These are phyloP conservation scores for Spathaspora arborariae DNA, from an alignment of 805 yeast genomes.

Conservation along the genomic window DNA sequence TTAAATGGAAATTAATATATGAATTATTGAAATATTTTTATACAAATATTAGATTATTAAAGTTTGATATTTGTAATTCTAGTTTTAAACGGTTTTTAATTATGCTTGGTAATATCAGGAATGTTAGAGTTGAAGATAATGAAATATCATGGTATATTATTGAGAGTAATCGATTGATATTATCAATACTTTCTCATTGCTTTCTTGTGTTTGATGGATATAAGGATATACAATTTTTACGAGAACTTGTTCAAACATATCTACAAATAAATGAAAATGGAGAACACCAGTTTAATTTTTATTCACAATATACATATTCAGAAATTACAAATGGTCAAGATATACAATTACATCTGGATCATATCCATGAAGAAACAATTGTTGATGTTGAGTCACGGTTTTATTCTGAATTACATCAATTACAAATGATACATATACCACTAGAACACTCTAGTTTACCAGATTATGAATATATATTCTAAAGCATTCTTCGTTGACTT, in stretches of 20 bases:
- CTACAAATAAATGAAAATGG: neutral
- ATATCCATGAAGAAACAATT: neutral
- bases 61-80: constrained; percentile 14
- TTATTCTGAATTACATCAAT: neutral
- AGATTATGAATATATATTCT: constrained; percentile 6
- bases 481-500: constrained; percentile 30
- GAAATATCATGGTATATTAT: neutral
- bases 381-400: neutral
- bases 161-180: constrained; percentile 1
- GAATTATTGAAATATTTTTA: constrained; percentile 18
- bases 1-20: constrained; percentile 29
- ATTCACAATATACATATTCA: neutral
- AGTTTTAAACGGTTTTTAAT: constrained; percentile 1
- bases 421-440: neutral
- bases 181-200: constrained; percentile 20
- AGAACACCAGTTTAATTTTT: neutral
- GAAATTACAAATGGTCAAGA: neutral
- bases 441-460: neutral
- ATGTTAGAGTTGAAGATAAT: neutral
- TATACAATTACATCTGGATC: neutral
- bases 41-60: constrained; percentile 13
- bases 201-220: constrained; percentile 30
- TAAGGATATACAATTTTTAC: constrained; percentile 19
- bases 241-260: neutral
- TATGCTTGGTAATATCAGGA: neutral